These are phyloP conservation scores for Acanthamoeba healyi DNA, from an alignment of 208 protist genomes.

Conservation along the genomic window DNA sequence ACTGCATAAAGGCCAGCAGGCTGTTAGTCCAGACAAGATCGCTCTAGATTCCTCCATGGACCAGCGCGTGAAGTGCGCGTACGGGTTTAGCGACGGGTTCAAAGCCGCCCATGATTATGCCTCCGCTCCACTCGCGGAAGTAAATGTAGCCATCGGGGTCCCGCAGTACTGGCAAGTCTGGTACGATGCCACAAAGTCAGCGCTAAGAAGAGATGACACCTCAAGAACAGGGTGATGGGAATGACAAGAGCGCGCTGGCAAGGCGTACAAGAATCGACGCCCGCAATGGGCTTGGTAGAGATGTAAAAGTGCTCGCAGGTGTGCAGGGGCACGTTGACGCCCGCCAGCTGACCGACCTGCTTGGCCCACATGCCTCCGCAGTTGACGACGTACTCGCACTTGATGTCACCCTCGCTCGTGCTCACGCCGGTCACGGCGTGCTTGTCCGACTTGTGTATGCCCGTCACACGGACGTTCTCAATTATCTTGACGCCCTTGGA, in stretches of 20 bases:
- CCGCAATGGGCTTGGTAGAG: neutral
- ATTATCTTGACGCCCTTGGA: neutral
- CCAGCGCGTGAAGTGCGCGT: neutral
- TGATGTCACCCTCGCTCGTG: neutral
- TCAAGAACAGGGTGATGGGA: neutral
- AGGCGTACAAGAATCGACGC: neutral
- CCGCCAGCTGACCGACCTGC: neutral
- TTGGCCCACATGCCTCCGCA: constrained; percentile 15
- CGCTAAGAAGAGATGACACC: no score
- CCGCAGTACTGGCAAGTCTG: neutral
- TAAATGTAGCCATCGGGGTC: constrained; percentile 11
- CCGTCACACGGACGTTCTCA: constrained; percentile 19
- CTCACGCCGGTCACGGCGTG: constrained; percentile 10
- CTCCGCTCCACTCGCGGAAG: constrained; percentile 10
- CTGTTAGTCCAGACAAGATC: neutral
- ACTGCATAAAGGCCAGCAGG: neutral
- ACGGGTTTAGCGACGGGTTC: constrained; percentile 3
- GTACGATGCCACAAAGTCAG: neutral
- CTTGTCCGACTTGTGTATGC: neutral
- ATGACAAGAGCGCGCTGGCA: no score
- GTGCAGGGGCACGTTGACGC: constrained; percentile 7
- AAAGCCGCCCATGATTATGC: constrained; percentile 13
- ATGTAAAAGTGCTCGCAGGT: neutral
- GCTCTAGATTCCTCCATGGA: neutral
- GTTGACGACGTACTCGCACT: constrained; percentile 28